Percentiles rank a stretch among this genome's conserved stretches.
phyloP scores from a whole-genome alignment of 345 rosid species.

The Firmiana major region DNA sequence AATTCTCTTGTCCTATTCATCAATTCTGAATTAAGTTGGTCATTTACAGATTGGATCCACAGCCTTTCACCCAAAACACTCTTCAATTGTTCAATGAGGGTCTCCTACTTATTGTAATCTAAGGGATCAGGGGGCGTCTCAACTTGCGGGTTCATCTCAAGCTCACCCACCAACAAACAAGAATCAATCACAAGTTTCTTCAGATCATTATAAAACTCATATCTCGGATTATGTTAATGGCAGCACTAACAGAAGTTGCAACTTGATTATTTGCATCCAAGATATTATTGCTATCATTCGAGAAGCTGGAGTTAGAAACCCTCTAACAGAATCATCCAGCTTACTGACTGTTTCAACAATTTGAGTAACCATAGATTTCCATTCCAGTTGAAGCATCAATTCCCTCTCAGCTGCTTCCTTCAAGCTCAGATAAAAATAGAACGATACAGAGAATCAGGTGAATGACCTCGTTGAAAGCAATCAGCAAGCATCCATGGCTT shows the following conservation, averaged over 20 bases:
- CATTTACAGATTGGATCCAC: constrained; percentile 48
- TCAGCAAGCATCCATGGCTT: no score
- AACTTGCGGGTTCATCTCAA: constrained; percentile 24
- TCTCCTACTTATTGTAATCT: constrained; percentile 37
- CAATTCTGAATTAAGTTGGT: constrained; percentile 54
- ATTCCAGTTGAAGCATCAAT: constrained; percentile 46
- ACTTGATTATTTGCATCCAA: no score
- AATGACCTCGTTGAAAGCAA: no score
- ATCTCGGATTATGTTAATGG: constrained; percentile 52
- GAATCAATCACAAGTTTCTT: constrained; percentile 44
- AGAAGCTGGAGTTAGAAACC: no score
- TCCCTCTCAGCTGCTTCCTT: constrained; percentile 48
- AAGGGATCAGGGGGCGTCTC: constrained; percentile 35
- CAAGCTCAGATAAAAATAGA: no score
- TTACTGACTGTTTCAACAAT: no score
- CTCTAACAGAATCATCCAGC: no score
- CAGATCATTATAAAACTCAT: constrained; percentile 42
- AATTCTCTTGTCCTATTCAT: constrained; percentile 40
- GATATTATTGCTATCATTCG: no score
- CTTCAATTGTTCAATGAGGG: constrained; percentile 48
- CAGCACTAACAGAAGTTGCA: no score
- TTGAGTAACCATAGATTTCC: no score
- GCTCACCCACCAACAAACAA: constrained; percentile 31
- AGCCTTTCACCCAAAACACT: constrained; percentile 49
- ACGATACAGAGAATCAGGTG: no score